Conservation (phyloP, 495 filamentous ascomycete species). For the Ramalina intermedia region DNA sequence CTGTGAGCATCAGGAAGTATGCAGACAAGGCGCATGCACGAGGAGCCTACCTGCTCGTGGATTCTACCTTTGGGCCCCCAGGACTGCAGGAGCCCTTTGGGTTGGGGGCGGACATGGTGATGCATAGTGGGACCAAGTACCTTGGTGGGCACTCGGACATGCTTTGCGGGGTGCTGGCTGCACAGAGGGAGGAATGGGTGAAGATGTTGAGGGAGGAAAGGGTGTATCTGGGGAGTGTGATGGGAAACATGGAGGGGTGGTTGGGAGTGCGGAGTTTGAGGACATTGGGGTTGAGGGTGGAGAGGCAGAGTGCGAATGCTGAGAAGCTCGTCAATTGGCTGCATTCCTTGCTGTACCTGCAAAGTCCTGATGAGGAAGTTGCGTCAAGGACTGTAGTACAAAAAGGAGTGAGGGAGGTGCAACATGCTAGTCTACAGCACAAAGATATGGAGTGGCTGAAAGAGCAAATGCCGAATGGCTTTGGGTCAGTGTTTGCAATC, state of each 20-base stretch:
- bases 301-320: conserved; percentile 56
- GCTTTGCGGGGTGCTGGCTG: conserved; percentile 69
- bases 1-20: conserved; percentile 51
- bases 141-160: conserved; percentile 88
- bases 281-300: conserved; percentile 72
- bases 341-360: conserved; percentile 27
- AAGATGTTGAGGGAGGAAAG: conserved; percentile 46
- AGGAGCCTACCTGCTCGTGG: conserved; percentile 69
- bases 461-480: conserved; percentile 86
- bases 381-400: conserved; percentile 29
- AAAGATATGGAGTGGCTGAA: conserved; percentile 55
- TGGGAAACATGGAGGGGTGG: conserved; percentile 89
- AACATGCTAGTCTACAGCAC: conserved; percentile 64
- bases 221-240: conserved; percentile 61
- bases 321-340: conserved; percentile 59
- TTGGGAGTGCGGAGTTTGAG: conserved; percentile 72
- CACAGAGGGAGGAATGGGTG: conserved; percentile 42
- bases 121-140: conserved; percentile 93
- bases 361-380: conserved; percentile 19
- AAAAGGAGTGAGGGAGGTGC: conserved; percentile 41
- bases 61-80: conserved; percentile 88
- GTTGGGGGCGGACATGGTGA: conserved; percentile 59
- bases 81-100: conserved; percentile 72
- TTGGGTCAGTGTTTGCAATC: conserved; percentile 76
- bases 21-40: conserved; percentile 54